These are phyloP conservation scores for Microcyclospora tardicrescens DNA, from an alignment of 2,329 filamentous ascomycete species.

Conservation along the genomic window DNA sequence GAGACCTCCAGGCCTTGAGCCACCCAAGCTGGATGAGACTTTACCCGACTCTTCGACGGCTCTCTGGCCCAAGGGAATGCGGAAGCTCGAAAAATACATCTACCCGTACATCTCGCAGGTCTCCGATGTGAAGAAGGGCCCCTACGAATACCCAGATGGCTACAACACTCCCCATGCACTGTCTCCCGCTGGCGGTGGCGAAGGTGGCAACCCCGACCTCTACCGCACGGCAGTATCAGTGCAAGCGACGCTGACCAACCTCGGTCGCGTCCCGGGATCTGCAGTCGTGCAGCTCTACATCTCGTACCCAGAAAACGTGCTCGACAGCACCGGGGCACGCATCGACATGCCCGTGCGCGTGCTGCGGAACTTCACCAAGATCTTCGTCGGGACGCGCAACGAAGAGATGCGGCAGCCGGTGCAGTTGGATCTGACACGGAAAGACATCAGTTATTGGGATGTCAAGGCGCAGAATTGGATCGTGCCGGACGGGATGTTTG, in stretches of 20 bases:
- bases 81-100: conserved; percentile 54
- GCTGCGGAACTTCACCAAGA: conserved; percentile 33
- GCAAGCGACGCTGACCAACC: conserved; percentile 47
- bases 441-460: conserved; percentile 26
- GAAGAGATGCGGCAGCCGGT: conserved; percentile 11
- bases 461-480: conserved; percentile 24
- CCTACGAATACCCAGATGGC: conserved; percentile 41
- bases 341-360: conserved; percentile 35
- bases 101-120: conserved; percentile 54
- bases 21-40: conserved; percentile 43
- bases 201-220: conserved; percentile 54
- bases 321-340: conserved; percentile 11
- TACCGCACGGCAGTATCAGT: conserved; percentile 43
- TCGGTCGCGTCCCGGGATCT: conserved; percentile 40
- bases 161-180: conserved; percentile 37
- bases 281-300: conserved; percentile 48
- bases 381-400: conserved; percentile 15
- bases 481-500: conserved; percentile 21
- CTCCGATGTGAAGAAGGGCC: conserved; percentile 30
- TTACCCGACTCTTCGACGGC: conserved; percentile 45
- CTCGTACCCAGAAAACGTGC: conserved; percentile 25
- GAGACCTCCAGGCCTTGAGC: conserved; percentile 27
- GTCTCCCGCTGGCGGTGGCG: conserved; percentile 56
- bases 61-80: conserved; percentile 48
- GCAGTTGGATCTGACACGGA: conserved; percentile 19